Base-by-base conservation (phyloP, 345 rosid species). In the Stellera chamaejasme region DNA sequence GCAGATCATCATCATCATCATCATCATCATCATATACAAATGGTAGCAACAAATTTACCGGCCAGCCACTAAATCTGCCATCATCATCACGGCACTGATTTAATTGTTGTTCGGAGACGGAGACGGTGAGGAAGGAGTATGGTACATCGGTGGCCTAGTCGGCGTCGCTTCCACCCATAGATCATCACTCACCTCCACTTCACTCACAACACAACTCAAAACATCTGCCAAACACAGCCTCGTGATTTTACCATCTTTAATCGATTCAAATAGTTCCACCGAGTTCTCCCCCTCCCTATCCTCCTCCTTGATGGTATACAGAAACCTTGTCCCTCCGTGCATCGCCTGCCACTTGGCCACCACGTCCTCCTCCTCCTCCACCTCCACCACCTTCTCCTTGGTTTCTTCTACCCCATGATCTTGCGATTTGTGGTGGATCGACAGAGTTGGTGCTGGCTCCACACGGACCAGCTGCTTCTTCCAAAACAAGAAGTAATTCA, bases 281-380 rank as follows among this genome's bases (percentile, higher is more conserved):
- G 72, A 43, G 32, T 57, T 32, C 23, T 16, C 53, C 13, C 23
- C 74, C 57, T 85, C 89, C 56, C 64, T 74, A 26, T 75, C 89
- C 72, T 78, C 95, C 42, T 90, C 97, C 52, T 65, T 77, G 45
- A 87, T 84, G 13, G 95, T 86, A 62, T 76, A 86, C 59, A 84
- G 66, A 60, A 72, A 28, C 75, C 81, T 82, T 0, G 95, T 67
- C n/a, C 76, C 80, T 10, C 90, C 92, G 50, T 73, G 62, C 57
- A 74, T 25, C 3, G 70, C 67, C 52, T 69, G 77, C 73, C 65
- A 65, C 73, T 78, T 74, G 41, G 60, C 58, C 54, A 69, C 43
- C 63, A 74, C 81, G 51, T 77, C 81, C 1, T 62, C 66, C 5
- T 64, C 70, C 6, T 11, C 61, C 1, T 14, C 67, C 45, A 9